Evolutionary conservation across 2,329 filamentous ascomycete genomes (phyloP).

Genomic region (Botryotinia narcissicola): DNA sequence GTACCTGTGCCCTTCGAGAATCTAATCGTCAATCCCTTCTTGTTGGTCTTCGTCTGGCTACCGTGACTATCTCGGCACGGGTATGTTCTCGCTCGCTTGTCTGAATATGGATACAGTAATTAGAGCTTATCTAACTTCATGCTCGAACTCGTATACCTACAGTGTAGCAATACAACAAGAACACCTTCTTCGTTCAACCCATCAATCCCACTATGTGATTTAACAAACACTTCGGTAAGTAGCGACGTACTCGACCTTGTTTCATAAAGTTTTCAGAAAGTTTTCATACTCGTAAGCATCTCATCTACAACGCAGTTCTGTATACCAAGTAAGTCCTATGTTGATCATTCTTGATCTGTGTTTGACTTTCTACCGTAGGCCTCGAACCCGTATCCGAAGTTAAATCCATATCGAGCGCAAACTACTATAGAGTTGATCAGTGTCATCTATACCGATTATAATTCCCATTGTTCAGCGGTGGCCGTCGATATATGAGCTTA

Average conservation of each 20-base stretch:
- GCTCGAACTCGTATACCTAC: not conserved
- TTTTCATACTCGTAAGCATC: not conserved
- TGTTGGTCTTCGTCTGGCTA: not conserved
- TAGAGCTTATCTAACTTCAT: not conserved
- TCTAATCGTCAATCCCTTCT: not conserved
- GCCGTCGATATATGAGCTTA: not conserved
- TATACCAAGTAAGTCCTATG: not conserved
- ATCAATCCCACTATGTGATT: not conserved
- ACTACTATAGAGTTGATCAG: not conserved
- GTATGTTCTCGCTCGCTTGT: not conserved
- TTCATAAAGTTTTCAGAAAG: not conserved
- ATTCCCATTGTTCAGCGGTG: not conserved
- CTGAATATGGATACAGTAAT: not conserved
- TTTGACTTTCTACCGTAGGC: not conserved
- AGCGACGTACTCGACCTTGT: not conserved
- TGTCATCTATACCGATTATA: not conserved
- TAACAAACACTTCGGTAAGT: not conserved
- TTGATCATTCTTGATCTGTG: not conserved
- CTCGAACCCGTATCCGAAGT: not conserved
- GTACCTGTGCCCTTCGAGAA: not conserved
- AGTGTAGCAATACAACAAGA: not conserved
- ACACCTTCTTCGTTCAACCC: no score
- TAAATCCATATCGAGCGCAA: not conserved
- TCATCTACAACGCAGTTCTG: no score
- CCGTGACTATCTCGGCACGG: not conserved